Conservation (phyloP, 164 flowering plant species). For the Tetrastigma voinierianum region DNA sequence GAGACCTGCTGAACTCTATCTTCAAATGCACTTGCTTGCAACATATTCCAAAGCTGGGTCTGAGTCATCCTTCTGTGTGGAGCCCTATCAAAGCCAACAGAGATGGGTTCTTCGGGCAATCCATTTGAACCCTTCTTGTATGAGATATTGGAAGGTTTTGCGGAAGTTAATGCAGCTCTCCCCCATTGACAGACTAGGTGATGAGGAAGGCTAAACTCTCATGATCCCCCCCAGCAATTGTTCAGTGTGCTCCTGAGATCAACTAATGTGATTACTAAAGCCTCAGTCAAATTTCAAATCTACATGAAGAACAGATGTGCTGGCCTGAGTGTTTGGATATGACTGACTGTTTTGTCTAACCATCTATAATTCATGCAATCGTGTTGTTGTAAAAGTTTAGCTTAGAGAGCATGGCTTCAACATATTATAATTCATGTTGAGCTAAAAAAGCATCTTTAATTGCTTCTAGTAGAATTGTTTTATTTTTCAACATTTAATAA, state of each 20-base stretch:
- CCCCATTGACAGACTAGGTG: not conserved
- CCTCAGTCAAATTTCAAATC: not conserved
- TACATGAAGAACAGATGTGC: not conserved
- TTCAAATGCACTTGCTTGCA: constrained; percentile 89
- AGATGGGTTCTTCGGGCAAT: constrained; percentile 75
- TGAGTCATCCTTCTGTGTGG: constrained; percentile 27
- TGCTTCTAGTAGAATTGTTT: too few relatives aligned
- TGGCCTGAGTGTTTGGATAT: too few relatives aligned
- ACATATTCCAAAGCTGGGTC: constrained; percentile 29
- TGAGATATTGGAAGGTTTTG: constrained; percentile 81
- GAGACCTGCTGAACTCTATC: constrained; percentile 80
- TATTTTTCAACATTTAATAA: too few relatives aligned
- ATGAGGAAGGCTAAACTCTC: not conserved
- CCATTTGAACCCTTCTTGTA: constrained; percentile 85
- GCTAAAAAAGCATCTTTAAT: too few relatives aligned
- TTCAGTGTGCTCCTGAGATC: not conserved
- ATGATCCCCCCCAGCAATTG: too few relatives aligned
- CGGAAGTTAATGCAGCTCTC: constrained; percentile 24
- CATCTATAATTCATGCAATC: not conserved
- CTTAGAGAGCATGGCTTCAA: too few relatives aligned
- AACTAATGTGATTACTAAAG: not conserved
- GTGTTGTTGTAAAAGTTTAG: not conserved
- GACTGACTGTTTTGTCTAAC: not conserved
- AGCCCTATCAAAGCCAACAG: constrained; percentile 35
- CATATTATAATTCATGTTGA: too few relatives aligned